Evolutionary conservation across 306 rosid species (phyloP), one percentile per base, ranked within the genome.

Genomic region (Comarum palustre): DNA sequence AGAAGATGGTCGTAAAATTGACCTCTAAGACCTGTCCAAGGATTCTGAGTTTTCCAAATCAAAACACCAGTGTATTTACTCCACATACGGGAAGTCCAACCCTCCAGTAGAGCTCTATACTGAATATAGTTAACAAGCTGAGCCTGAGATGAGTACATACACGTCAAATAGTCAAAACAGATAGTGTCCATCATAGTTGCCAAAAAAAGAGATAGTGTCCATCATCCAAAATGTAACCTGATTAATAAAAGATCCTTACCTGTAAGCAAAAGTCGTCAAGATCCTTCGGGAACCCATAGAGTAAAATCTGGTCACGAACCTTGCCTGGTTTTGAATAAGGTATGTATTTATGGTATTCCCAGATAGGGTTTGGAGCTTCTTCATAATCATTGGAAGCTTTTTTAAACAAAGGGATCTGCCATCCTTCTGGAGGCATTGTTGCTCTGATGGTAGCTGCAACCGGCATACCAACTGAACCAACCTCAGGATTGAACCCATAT

Each of bases 1-100:
- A 87, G 91, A 64, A 93, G 90, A 80, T 90, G 98, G 73, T 93
- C 97, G n/a, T 93, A 90, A 81, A 93, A 87, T 79, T 93, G 98
- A 69, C 98, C 98, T 82, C 97, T 87, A 51, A 93, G 89, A 78
- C 98, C 98, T 24, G 98, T 86, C 98, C 98, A 93, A 38, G 97
- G 98, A 84, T 90, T 90, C 76, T 89, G 97, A 34, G 98, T 89
- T 87, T 93, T 93, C 98, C 97, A 90, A 80, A 93, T 90, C 75
- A 93, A 81, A 65, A 93, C 90, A 32, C 97, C 98, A 1, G 98
- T 93, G 81, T 89, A 91, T 79, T 93, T 93, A 82, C 78, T 89
- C 98, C 98, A 93, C 98, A 93, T 93, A 1, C 79, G 89, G 52
- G 92, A 87, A 66, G 87, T 87, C 96, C 93, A 93, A 57, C 97